These are phyloP conservation scores for Pholiota adiposa DNA, from an alignment of 1,284 basidiomycete genomes.

Conservation along the genomic window DNA sequence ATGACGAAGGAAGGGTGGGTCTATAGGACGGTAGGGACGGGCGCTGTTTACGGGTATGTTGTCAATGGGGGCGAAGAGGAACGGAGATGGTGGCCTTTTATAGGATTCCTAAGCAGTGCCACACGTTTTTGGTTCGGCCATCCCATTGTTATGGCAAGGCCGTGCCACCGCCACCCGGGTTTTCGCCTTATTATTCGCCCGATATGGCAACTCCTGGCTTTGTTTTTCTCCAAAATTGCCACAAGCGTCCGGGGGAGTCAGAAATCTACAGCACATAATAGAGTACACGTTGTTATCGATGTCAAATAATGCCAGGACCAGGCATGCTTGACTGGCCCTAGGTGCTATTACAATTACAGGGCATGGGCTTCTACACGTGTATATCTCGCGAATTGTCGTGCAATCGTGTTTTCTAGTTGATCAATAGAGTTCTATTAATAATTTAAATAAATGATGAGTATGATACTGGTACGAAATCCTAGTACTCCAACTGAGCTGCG, in stretches of 20 bases:
- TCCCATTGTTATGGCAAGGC: conserved; percentile 10
- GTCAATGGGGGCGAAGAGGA: conserved; percentile 4
- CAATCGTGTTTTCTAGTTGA: neutral
- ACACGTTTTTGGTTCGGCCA: neutral
- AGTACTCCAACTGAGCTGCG: neutral
- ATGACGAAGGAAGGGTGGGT: neutral
- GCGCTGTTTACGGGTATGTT: conserved; percentile 7
- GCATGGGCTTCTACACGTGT: neutral
- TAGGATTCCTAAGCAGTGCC: conserved; percentile 10
- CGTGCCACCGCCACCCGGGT: conserved; percentile 3
- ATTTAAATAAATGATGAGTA: neutral
- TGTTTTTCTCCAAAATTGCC: neutral
- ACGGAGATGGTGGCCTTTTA: conserved; percentile 6
- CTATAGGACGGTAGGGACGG: neutral
- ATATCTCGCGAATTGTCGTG: neutral
- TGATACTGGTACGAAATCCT: neutral
- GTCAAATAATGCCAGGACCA: neutral
- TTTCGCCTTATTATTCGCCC: neutral
- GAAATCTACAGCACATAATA: neutral
- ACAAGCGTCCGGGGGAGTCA: neutral
- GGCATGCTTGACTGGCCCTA: neutral
- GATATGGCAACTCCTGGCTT: neutral
- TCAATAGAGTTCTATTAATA: neutral
- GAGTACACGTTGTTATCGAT: neutral
- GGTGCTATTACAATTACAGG: neutral